Evolutionary conservation across 106 monocot genomes (phyloP).

Genomic region (Dendrobium chrysotoxum): DNA sequence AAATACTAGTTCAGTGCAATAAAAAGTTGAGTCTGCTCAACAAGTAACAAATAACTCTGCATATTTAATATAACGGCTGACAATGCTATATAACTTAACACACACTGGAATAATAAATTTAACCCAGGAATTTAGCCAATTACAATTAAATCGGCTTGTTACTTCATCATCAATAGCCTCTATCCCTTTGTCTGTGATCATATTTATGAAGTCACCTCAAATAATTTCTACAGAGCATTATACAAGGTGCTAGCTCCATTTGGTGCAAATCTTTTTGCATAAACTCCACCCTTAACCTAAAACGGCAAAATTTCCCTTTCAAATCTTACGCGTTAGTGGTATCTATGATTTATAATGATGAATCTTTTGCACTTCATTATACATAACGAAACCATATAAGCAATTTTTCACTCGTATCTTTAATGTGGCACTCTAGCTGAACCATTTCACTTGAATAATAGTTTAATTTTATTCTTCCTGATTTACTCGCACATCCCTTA

Average conservation of each 20-base stretch:
- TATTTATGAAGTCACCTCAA: background rate
- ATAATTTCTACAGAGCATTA: background rate
- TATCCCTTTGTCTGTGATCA: background rate
- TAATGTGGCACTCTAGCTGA: background rate
- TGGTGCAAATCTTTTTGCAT: background rate
- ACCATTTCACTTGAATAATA: background rate
- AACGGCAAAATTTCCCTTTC: background rate
- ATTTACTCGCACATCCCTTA: background rate
- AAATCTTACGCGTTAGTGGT: background rate
- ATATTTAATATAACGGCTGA: background rate
- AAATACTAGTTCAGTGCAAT: slow-evolving; percentile 1
- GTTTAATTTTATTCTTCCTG: background rate
- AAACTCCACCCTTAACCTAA: background rate
- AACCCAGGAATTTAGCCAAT: background rate
- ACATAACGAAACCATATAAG: background rate
- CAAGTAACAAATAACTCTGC: background rate
- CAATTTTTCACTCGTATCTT: background rate
- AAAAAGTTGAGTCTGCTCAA: background rate
- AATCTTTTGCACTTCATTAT: background rate
- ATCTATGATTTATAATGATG: background rate
- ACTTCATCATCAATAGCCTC: background rate
- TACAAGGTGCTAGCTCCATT: background rate
- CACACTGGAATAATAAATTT: background rate
- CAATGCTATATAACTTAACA: background rate
- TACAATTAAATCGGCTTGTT: background rate